These are phyloP conservation scores for Ophiocordyceps camponoti-floridani DNA, from an alignment of 2,329 filamentous ascomycete genomes.

Conservation along the genomic window DNA sequence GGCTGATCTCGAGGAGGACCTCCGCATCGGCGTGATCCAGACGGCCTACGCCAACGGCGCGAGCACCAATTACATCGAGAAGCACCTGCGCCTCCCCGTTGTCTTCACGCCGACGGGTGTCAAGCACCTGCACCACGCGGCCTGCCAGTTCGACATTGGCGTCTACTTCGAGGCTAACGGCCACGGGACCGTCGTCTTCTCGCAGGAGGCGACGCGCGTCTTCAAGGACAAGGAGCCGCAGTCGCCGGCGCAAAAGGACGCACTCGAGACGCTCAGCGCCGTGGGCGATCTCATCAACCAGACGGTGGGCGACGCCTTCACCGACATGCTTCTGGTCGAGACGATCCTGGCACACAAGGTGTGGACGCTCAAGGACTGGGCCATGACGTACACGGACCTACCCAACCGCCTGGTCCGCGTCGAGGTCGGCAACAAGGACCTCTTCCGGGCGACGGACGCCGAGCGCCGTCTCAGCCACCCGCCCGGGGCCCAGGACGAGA, in stretches of 20 bases:
- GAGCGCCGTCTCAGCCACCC: constrained; percentile 76
- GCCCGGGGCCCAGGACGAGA: constrained; percentile 61
- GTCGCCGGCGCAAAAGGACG: constrained; percentile 80
- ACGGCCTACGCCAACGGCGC: constrained; percentile 96
- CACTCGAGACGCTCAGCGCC: constrained; percentile 68
- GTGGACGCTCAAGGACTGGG: constrained; percentile 84
- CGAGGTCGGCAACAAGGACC: constrained; percentile 70
- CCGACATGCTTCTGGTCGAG: constrained; percentile 90
- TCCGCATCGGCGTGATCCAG: constrained; percentile 88
- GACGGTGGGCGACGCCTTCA: constrained; percentile 89
- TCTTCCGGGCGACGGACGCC: constrained; percentile 83
- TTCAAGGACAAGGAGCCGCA: constrained; percentile 70
- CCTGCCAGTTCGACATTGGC: constrained; percentile 82
- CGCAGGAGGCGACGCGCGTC: constrained; percentile 57
- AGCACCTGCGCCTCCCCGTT: constrained; percentile 73
- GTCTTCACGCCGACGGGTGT: constrained; percentile 91
- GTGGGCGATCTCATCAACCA: constrained; percentile 92
- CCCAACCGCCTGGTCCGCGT: constrained; percentile 92
- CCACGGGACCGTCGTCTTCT: constrained; percentile 93
- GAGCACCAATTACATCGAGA: constrained; percentile 79
- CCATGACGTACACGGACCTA: constrained; percentile 79
- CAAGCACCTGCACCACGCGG: constrained; percentile 95
- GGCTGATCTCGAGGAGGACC: constrained; percentile 59
- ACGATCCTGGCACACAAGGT: constrained; percentile 89
- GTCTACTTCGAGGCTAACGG: constrained; percentile 99